Evolutionary conservation across 352 stramenopile genomes (phyloP).

Genomic region (Phytophthora pini): DNA sequence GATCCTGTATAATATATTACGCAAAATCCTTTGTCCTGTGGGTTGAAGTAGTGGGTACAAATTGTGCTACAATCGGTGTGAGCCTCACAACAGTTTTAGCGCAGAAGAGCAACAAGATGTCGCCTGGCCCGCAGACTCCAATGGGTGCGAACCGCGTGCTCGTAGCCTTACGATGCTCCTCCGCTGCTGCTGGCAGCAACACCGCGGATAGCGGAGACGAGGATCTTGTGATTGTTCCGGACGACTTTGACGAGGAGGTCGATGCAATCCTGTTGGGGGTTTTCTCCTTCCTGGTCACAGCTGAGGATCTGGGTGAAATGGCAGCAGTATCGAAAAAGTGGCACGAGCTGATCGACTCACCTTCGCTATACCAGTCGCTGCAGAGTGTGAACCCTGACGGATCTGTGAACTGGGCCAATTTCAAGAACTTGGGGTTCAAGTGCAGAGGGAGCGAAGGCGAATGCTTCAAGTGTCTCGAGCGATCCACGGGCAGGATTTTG

Average conservation of each 20-base stretch:
- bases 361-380: constrained; percentile 58
- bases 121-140: neutral
- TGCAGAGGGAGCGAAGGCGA: constrained; percentile 85
- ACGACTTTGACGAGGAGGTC: neutral
- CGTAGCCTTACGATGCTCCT: neutral
- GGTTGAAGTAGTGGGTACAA: no score
- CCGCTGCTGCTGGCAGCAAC: no score
- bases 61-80: no score
- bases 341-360: constrained; percentile 61
- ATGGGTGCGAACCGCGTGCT: neutral
- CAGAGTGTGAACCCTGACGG: constrained; percentile 60
- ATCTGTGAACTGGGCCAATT: constrained; percentile 78
- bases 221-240: neutral
- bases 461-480: constrained; percentile 82
- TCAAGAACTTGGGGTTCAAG: constrained; percentile 84
- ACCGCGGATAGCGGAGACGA: neutral
- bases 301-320: neutral
- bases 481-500: constrained; percentile 72
- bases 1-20: no score
- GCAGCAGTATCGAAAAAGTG: constrained; percentile 43
- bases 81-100: no score
- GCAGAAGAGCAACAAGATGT: no score
- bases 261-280: neutral
- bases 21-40: no score
- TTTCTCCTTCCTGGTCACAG: neutral